Percentiles rank a stretch among this genome's conserved stretches.
phyloP scores from a whole-genome alignment of 2,329 filamentous ascomycete genomes.

The Colletotrichum sp. region DNA sequence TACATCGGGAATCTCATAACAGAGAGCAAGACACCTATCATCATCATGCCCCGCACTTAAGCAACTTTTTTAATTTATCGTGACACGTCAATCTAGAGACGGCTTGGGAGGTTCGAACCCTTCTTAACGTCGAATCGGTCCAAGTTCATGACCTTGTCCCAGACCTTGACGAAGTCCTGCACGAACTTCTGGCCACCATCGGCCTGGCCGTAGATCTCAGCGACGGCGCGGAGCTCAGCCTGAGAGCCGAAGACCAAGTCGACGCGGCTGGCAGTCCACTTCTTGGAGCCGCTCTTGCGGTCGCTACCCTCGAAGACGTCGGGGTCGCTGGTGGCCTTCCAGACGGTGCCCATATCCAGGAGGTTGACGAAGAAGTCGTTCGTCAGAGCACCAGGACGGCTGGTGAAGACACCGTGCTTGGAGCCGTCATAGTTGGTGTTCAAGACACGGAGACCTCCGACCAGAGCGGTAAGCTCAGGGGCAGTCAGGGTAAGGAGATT shows the following conservation, averaged over 20 bases:
- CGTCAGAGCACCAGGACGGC: conserved; percentile 69
- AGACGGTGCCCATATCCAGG: conserved; percentile 68
- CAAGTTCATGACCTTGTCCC: conserved; percentile 77
- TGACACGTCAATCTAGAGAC: background rate
- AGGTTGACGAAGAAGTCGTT: conserved; percentile 87
- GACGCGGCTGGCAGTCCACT: conserved; percentile 72
- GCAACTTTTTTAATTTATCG: background rate
- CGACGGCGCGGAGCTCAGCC: conserved; percentile 71
- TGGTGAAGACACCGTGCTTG: conserved; percentile 70
- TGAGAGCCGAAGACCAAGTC: conserved; percentile 79
- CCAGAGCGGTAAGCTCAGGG: conserved; percentile 72
- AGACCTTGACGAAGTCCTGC: conserved; percentile 73
- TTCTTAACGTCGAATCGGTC: conserved; percentile 69
- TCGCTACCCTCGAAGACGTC: conserved; percentile 70
- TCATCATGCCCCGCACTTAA: background rate
- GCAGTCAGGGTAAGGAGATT: conserved; percentile 72
- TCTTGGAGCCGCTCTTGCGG: conserved; percentile 68
- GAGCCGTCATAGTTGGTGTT: conserved; percentile 76
- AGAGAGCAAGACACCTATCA: background rate
- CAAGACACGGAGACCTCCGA: conserved; percentile 75
- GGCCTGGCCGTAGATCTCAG: conserved; percentile 70
- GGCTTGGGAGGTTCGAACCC: background rate
- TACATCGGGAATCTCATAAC: background rate
- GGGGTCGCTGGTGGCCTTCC: conserved; percentile 59
- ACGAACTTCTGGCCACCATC: conserved; percentile 69